Base-by-base conservation (phyloP, 805 yeast genomes). In the Naumovozyma baii region DNA sequence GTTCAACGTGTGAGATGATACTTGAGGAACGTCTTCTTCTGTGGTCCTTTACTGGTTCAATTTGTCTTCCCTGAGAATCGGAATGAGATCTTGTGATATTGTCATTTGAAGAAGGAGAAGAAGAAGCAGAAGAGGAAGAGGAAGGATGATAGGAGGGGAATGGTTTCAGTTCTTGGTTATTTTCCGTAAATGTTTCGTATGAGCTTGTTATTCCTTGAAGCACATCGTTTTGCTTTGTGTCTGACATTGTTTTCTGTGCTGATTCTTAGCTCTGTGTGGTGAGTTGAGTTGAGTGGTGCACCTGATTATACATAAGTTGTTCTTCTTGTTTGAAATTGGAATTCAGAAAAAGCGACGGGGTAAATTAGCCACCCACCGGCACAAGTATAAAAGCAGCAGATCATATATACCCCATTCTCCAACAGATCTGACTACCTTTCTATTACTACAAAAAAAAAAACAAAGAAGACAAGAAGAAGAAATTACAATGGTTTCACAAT, bases 1-100 rank as follows among this genome's bases (percentile, higher is more conserved):
- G 95, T 57, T 84, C 92, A 38, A 90, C 83, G 56, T 90, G 96
- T 34, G 94, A 90, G 46, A 90, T 78, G 45, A 92, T 73, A 16
- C 92, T 80, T 2, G 96, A 85, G 2, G 96, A 85, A 45, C 96
- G 75, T 61, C 96, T 73, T 52, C 83, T 66, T 39, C 66, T 54
- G 35, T 60, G 64, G 40, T 61, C 66, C 39, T 58, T 54, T 13
- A 55, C 60, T 2, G 66, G 66, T 38, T 59, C 61, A n/a, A 47
- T 29, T n/a, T 29, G 31, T 29, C 15, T 29, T 12, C 31, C 15
- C 15, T 12, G 15, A 5, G 31, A 29, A 12, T 29, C 31, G 5
- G 31, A 29, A 29, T 29, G 31, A 14, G 31, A 29, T 29, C 31
- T 29, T 12, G 31, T 8, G 15, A 7, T 22, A 22, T 22, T 36